Base-by-base conservation (phyloP, 2,329 filamentous ascomycete genomes). In the Bipolaris bicolor region DNA sequence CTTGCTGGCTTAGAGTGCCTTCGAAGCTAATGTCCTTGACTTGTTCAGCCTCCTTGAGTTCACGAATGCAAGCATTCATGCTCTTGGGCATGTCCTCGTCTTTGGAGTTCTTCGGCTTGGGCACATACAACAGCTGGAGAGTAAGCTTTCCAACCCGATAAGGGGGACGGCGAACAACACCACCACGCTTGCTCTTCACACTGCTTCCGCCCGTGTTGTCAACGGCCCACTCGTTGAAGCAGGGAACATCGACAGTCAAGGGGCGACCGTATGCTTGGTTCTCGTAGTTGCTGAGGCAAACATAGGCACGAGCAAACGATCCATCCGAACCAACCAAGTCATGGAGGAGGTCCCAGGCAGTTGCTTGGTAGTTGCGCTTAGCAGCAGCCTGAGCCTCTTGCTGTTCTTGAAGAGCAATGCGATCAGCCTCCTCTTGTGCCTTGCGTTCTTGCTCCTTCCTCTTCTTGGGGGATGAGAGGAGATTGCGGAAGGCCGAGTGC, bases 11-110 rank as follows among this genome's bases (percentile, higher is more conserved):
- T 58, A 99, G 81, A 71, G 90, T 88, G 29, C 95, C 94, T 77
- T 99, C 94, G 83, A 86, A 96, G 67, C 87, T 89, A 61, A 90
- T 87, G 47, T 89, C 84, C 61, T 90, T 85, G 60, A 90, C 84
- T 74, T 90, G 90, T 75, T 97, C 92, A 1, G 94, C 92, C 50
- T 94, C 91, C 77, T 90, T 91, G 79, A 99, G 88, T 80, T 98
- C 95, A 16, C 95, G 86, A 67, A 98, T 90, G 76, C 92, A 97
- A 41, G 91, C 90, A 77, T 95, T 96, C 93, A 99, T 97, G 81
- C 93, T 97, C 87, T 98, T 98, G 52, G 95, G 95, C 92, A 99
- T 97, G 66, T 98, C 94, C 15, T 97, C 93, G 63, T 98, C 95
- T 48, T 87, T 88, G 29, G 88, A 84, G 43, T 90, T 90, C 81